These are phyloP conservation scores for Beauveria sp. DNA, from an alignment of 2,329 filamentous ascomycete genomes.

Conservation along the genomic window DNA sequence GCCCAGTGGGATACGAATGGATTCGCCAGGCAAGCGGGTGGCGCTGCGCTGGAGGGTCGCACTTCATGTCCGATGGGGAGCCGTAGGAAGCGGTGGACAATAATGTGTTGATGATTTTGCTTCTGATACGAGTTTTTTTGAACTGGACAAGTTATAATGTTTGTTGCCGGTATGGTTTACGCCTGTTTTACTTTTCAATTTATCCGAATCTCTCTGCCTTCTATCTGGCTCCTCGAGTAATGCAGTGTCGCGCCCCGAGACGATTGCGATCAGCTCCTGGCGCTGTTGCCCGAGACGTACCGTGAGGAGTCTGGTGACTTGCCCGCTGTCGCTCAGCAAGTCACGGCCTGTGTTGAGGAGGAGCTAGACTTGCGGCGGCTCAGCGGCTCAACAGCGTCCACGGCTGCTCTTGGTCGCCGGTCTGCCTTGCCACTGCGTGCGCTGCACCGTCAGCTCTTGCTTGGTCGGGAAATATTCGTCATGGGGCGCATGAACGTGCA, in stretches of 20 bases:
- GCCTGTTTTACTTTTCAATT: background rate
- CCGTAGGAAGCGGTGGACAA: conserved; percentile 1
- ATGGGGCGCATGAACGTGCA: background rate
- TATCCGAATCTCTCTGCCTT: background rate
- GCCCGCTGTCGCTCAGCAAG: background rate
- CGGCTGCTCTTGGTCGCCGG: conserved; percentile 2
- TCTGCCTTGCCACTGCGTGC: conserved; percentile 18
- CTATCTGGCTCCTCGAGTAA: background rate
- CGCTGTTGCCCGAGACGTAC: conserved; percentile 31
- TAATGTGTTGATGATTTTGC: background rate
- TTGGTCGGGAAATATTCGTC: background rate
- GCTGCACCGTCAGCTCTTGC: conserved; percentile 20
- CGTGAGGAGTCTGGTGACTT: conserved; percentile 12
- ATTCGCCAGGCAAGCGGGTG: no score
- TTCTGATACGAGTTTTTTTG: background rate
- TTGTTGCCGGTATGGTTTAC: background rate
- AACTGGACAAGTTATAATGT: background rate
- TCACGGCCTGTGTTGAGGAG: conserved; percentile 1
- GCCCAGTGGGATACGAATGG: no score
- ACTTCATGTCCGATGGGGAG: conserved; percentile 18
- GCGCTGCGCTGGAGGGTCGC: no score
- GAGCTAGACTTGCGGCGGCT: conserved; percentile 12
- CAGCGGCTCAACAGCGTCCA: conserved; percentile 16
- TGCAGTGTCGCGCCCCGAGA: background rate
- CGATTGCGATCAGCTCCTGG: background rate